These are phyloP conservation scores for Tylopilus orsonianus DNA, from an alignment of 1,284 basidiomycete genomes.

Conservation along the genomic window DNA sequence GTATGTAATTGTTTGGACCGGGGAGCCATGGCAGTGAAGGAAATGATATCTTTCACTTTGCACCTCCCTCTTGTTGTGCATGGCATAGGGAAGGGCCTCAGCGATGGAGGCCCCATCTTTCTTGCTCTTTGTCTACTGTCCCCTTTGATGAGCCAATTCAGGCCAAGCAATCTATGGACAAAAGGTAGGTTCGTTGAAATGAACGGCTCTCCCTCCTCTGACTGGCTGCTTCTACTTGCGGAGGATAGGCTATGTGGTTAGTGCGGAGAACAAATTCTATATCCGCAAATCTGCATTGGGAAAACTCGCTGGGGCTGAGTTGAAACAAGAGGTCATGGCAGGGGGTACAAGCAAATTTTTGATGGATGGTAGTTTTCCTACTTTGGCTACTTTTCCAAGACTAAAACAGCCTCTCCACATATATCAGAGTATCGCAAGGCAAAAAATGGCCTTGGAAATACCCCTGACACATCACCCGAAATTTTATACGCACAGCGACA, in stretches of 20 bases:
- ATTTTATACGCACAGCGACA: constrained; percentile 13
- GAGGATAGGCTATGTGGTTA: constrained; percentile 19
- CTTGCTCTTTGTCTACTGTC: constrained; percentile 23
- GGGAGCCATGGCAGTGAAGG: constrained; percentile 7
- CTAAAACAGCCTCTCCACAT: background rate
- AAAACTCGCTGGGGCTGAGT: constrained; percentile 19
- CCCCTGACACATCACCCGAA: constrained; percentile 24
- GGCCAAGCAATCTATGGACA: constrained; percentile 18
- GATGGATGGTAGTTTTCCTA: constrained; percentile 24
- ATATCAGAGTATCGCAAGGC: constrained; percentile 36
- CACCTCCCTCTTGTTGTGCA: constrained; percentile 23
- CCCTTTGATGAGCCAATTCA: background rate
- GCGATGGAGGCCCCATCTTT: constrained; percentile 22
- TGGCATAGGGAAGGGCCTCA: constrained; percentile 16
- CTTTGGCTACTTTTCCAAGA: background rate
- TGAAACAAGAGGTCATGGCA: constrained; percentile 36
- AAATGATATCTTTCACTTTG: constrained; percentile 21
- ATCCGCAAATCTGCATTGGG: constrained; percentile 31
- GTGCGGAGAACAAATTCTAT: constrained; percentile 19
- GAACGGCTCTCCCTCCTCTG: background rate
- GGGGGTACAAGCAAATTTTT: constrained; percentile 33
- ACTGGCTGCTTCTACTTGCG: background rate
- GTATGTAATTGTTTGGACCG: constrained; percentile 14
- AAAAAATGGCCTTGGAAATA: constrained; percentile 28
- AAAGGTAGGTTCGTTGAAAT: constrained; percentile 16